Evolutionary conservation across 208 protist genomes (phyloP), one percentile per base, ranked within the genome.

Genomic region (Leishmania tropica): DNA sequence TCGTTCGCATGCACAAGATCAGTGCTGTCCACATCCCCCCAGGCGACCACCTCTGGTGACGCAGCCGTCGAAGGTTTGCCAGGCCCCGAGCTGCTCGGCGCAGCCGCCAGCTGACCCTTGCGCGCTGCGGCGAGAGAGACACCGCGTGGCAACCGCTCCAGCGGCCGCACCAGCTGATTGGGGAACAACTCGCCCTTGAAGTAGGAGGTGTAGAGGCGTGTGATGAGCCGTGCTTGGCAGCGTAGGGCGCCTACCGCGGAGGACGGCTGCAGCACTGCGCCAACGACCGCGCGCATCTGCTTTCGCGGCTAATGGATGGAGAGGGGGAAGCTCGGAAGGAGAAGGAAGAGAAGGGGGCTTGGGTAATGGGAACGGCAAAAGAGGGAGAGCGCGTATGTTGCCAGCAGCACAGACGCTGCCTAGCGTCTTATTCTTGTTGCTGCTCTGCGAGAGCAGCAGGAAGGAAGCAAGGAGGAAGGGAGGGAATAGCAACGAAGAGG

Each of bases 151-250:
- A 95, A 81, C 6, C 90, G 90, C 79, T 90, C 80, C 54, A 83
- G 81, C 28, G 81, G 91, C 13, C 83, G 89, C 67, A 96, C 92
- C 8, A 98, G 80, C 76, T 98, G 95, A 70, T 83, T 94, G 0
- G 95, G 95, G 51, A 90, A 97, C 7, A 96, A 84, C 42, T 91
- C 82, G 2, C 92, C 93, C 11, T 88, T 79, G 83, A 92, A 98
- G 82, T 90, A 98, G 28, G 93, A 97, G 17, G 95, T 97, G 86
- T 98, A 98, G 35, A 98, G 85, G 21, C 95, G 89, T 35, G 93
- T 98, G 45, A 95, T 84, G 85, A 75, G 81, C 1, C 93, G 90
- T 13, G 85, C 80, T 73, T 90, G 90, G 79, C 89, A 85, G 17
- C 35, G 28, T 72, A 97, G 82, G 1, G 86, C 75, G 75, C 40